phyloP scores from a whole-genome alignment of 495 filamentous ascomycete genomes.

The Lasiosphaeria miniovina region DNA sequence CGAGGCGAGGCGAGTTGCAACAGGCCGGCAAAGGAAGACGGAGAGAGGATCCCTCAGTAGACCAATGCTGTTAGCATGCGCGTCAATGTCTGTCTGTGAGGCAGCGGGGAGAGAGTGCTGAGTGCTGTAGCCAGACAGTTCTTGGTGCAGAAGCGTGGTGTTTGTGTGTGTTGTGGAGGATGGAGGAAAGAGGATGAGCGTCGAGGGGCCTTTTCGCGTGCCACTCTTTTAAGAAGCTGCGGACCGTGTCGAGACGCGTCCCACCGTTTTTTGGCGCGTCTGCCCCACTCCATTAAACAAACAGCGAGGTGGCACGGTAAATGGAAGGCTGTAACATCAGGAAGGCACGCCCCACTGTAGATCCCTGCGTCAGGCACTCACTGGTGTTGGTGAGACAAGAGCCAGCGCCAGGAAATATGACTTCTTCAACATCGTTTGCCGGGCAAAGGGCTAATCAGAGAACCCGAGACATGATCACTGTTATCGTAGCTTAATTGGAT shows the following conservation, averaged over 20 bases:
- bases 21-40: slow-evolving; percentile 4
- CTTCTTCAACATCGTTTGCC: no score
- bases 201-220: slow-evolving; percentile 17
- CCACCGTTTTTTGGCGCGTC: slow-evolving; percentile 11
- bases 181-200: slow-evolving; percentile 11
- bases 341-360: no score
- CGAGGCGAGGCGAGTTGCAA: not conserved
- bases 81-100: slow-evolving; percentile 8
- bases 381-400: no score
- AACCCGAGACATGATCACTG: no score
- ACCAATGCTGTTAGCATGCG: slow-evolving; percentile 9
- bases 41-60: slow-evolving; percentile 1
- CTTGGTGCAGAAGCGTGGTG: not conserved
- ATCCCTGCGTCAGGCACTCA: no score
- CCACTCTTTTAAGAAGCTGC: slow-evolving; percentile 16
- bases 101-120: slow-evolving; percentile 1
- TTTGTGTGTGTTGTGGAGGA: slow-evolving; percentile 7
- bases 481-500: no score
- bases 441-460: no score
- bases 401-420: no score
- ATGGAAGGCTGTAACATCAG: not conserved
- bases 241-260: slow-evolving; percentile 22
- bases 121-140: slow-evolving; percentile 11
- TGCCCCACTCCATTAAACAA: slow-evolving; percentile 19
- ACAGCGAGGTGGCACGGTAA: slow-evolving; percentile 9